Percentiles rank a stretch among this genome's conserved stretches.
These are phyloP conservation scores for Phytophthora idaei DNA, from an alignment of 352 stramenopile species.

Conservation along the genomic window DNA sequence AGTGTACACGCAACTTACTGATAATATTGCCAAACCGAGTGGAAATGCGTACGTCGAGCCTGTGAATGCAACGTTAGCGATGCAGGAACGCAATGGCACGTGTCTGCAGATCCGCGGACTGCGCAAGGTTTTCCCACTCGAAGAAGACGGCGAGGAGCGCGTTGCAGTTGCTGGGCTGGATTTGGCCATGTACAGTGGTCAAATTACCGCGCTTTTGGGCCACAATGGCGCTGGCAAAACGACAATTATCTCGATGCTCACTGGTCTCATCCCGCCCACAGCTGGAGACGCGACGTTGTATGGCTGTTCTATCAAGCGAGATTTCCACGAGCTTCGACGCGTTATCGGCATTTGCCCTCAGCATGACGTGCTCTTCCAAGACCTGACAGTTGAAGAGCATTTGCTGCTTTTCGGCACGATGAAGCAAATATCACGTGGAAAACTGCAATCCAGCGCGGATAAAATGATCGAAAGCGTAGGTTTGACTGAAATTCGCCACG, in stretches of 20 bases:
- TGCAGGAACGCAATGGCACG: conserved; percentile 46
- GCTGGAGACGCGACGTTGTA: conserved; percentile 73
- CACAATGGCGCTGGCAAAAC: conserved; percentile 91
- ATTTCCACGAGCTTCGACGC: conserved; percentile 90
- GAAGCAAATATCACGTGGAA: conserved; percentile 77
- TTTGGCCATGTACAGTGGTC: conserved; percentile 90
- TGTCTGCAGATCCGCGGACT: conserved; percentile 53
- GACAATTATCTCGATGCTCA: conserved; percentile 94
- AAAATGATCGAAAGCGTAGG: conserved; percentile 83
- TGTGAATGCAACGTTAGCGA: conserved; percentile 43
- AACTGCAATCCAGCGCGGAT: conserved; percentile 58
- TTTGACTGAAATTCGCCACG: conserved; percentile 86
- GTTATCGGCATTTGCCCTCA: conserved; percentile 96
- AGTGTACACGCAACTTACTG: conserved; percentile 22
- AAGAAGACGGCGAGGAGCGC: conserved; percentile 64
- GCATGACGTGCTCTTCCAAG: conserved; percentile 95
- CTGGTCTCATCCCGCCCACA: conserved; percentile 74
- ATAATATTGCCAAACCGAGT: background rate
- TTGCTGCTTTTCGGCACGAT: conserved; percentile 92
- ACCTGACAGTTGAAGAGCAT: conserved; percentile 96
- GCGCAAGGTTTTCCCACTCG: conserved; percentile 67
- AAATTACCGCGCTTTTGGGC: conserved; percentile 93
- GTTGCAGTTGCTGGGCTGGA: conserved; percentile 85
- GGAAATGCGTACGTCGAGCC: conserved; percentile 40
- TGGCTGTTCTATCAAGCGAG: conserved; percentile 67